Evolutionary conservation across 75 land plant species (phyloP).

Genomic region (Ceratopteris richardii): DNA sequence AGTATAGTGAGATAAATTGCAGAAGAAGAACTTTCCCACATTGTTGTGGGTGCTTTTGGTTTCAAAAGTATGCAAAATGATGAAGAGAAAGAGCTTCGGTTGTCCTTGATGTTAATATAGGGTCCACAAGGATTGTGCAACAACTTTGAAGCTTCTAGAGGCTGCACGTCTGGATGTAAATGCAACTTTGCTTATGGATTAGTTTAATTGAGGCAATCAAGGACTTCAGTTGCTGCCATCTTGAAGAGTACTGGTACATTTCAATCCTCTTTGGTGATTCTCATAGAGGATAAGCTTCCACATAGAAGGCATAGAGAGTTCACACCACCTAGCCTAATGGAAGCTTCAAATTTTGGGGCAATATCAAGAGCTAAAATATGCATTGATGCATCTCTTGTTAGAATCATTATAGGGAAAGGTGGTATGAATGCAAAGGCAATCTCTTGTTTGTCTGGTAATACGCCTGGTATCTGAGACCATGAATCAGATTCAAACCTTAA

Average conservation of each 20-base stretch:
- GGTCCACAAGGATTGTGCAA: too few species aligned
- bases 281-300: neutral
- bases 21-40: too few species aligned
- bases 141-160: slow-evolving; percentile 46
- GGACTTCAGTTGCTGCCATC: neutral
- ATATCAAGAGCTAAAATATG: slow-evolving; percentile 73
- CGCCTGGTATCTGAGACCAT: slow-evolving; percentile 61
- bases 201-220: slow-evolving; percentile 52
- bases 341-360: slow-evolving; percentile 70
- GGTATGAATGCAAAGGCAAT: slow-evolving; percentile 71
- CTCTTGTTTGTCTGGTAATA: slow-evolving; percentile 53
- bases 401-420: slow-evolving; percentile 81
- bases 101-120: too few species aligned
- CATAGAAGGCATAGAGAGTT: slow-evolving; percentile 8
- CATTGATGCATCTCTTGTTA: slow-evolving; percentile 74
- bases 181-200: slow-evolving; percentile 84
- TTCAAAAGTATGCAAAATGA: too few species aligned
- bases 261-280: neutral
- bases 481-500: slow-evolving; percentile 66
- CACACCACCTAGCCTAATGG: slow-evolving; percentile 34
- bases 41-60: too few species aligned
- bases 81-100: too few species aligned
- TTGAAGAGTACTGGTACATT: neutral
- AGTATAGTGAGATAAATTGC: too few species aligned
- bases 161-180: slow-evolving; percentile 66